Evolutionary conservation across 345 rosid genomes (phyloP), one percentile per base, ranked within the genome.

Genomic region (Linum lewisii): DNA sequence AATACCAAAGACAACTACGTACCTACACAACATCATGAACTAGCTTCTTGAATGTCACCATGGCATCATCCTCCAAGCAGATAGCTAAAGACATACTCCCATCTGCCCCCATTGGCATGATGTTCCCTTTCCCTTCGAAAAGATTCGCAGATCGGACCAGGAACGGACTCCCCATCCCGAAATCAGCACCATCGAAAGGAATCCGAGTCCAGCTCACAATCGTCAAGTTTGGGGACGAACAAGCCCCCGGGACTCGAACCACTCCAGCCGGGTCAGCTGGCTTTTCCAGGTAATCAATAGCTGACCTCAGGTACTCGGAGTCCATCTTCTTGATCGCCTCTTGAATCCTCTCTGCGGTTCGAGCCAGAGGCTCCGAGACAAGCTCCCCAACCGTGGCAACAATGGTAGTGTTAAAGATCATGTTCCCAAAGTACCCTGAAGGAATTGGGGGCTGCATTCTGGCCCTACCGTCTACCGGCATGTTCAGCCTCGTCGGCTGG

Each of bases 51-150:
- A 74, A 63, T 14, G 8, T 25, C 51, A 62, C 6, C 56, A 69
- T 47, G 16, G 65, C 60, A 58, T 66, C 25, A 1, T 44, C 11
- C 16, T 69, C 68, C 5, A 66, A 36, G 68, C 74, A 74, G 0
- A 60, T 54, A 36, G 6, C 19, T 52, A 60, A 7, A 1, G 38
- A 2, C 25, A 24, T 44, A 54, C 16, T 22, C 22, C 55, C 65
- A 45, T 67, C 71, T 7, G 32, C 4, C 1, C 1, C 5, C 2
- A 24, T 47, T 26, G 65, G n/a, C 2, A 22, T 0, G 1, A 67
- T 8, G 34, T 29, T 7, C 11, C 57, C 61, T 9, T 67, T n/a
- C n/a, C n/a, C n/a, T n/a, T n/a, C n/a, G n/a, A n/a, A n/a, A n/a
- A n/a, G n/a, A n/a, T n/a, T n/a, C 2, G 25, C 7, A 54, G 62